A percentile compares a stretch with the other conserved stretches of the same genome.
These are phyloP conservation scores for Vitis cinerea DNA, from an alignment of 164 flowering plant species.

Conservation along the genomic window DNA sequence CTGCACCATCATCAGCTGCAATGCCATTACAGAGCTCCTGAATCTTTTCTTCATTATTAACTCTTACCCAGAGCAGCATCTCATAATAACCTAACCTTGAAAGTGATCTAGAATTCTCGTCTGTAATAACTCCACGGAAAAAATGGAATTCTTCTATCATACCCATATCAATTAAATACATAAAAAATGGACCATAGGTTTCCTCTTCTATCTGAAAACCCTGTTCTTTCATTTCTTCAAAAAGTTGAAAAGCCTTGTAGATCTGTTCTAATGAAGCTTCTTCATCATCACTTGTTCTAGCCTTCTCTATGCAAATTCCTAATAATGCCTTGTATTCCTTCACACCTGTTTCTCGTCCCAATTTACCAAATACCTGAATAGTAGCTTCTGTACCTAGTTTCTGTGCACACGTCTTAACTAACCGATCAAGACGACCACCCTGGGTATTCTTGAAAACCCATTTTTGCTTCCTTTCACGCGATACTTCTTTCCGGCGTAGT, in stretches of 20 bases:
- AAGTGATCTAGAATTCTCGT: conserved; percentile 33
- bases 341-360: conserved; percentile 64
- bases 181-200: conserved; percentile 66
- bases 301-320: conserved; percentile 50
- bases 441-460: conserved; percentile 53
- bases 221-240: conserved; percentile 56
- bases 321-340: conserved; percentile 70
- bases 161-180: conserved; percentile 59
- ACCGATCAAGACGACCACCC: conserved; percentile 27
- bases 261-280: conserved; percentile 45
- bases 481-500: conserved; percentile 45
- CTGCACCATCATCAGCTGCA: conserved; percentile 29
- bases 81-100: conserved; percentile 82
- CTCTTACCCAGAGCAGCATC: conserved; percentile 66
- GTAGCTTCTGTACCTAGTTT: conserved; percentile 59
- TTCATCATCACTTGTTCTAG: conserved; percentile 47
- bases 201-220: conserved; percentile 67
- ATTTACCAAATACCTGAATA: conserved; percentile 48
- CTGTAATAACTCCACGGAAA: conserved; percentile 43
- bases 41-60: conserved; percentile 55
- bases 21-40: conserved; percentile 47
- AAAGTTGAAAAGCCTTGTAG: conserved; percentile 41
- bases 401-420: conserved; percentile 47
- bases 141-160: conserved; percentile 65
- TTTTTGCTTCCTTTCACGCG: conserved; percentile 63